Evolutionary conservation across 306 rosid species (phyloP), one percentile per base, ranked within the genome.

Genomic region (Hippophae rhamnoides): DNA sequence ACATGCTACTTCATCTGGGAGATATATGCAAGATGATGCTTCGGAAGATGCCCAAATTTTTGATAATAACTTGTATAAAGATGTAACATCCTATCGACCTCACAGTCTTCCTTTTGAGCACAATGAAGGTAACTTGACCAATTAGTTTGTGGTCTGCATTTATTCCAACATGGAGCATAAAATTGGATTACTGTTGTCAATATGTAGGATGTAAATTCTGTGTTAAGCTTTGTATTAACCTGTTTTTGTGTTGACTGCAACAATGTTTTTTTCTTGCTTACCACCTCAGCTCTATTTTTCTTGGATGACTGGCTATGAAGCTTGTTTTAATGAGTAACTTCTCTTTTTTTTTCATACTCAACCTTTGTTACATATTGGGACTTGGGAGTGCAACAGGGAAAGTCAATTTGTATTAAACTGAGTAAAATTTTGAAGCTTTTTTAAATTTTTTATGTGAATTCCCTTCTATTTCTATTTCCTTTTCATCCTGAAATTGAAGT

Each of bases 1-100:
- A 53, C 73, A 82, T 76, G 72, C 80, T 62, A 81, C 96, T 50
- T 43, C 73, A 42, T 79, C 95, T 46, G 82, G 80, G 66, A 79
- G 79, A 78, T 76, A 67, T 80, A 49, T 66, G 41, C 76, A 72
- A 27, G 97, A 93, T 62, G 99, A 83, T 66, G 79, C 69, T 54
- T 63, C 80, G 7, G 89, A 76, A 64, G 76, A 70, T 68, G 74
- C 86, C 47, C 57, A 88, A 67, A 86, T 27, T 44, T 84, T 78
- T 70, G 94, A 88, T 70, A 76, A 65, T 81, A 77, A 64, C 76
- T 66, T 72, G 53, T 86, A 80, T 48, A 64, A 72, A 26, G 95
- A 89, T 59, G 56, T 73, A 26, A 69, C 79, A 74, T 74, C 90
- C 52, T 86, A 78, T 71, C 84, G 82, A 50, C 71, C 79, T 52